Conservation (phyloP, 805 yeast species). For the Alloascoidea africana region DNA sequence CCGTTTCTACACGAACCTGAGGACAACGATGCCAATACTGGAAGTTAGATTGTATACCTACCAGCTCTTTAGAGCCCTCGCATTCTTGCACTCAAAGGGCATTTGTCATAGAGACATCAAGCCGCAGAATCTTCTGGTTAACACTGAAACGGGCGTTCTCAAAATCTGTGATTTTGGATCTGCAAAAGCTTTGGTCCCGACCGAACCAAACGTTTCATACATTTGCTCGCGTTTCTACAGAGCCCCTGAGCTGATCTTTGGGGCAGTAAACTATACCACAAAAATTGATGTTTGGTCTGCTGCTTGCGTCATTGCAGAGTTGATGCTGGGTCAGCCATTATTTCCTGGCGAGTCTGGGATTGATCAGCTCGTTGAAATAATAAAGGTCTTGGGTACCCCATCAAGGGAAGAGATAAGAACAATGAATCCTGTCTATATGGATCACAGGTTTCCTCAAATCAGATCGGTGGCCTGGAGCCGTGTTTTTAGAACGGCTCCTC, state of each 20-base stretch:
- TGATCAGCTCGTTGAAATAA: conserved; percentile 73
- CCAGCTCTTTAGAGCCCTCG: conserved; percentile 42
- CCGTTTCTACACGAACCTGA: conserved; percentile 32
- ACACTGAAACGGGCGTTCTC: conserved; percentile 52
- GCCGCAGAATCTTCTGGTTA: conserved; percentile 57
- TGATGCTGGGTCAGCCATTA: conserved; percentile 68
- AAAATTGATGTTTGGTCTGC: conserved; percentile 82
- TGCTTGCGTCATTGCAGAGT: conserved; percentile 81
- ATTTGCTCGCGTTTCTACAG: conserved; percentile 74
- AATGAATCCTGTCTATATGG: conserved; percentile 78
- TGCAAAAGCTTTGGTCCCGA: conserved; percentile 61
- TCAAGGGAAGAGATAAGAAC: conserved; percentile 59
- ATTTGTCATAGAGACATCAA: conserved; percentile 66
- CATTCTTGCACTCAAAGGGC: conserved; percentile 33
- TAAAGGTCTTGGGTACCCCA: conserved; percentile 73
- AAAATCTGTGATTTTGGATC: conserved; percentile 77
- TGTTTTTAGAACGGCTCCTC: conserved; percentile 48
- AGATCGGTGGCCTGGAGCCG: conserved; percentile 22
- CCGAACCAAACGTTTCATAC: conserved; percentile 69
- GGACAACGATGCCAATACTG: conserved; percentile 55
- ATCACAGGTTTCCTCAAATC: conserved; percentile 54
- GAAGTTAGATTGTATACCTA: conserved; percentile 69
- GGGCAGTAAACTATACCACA: conserved; percentile 76
- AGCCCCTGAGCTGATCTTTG: conserved; percentile 78
- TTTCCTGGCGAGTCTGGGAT: conserved; percentile 82